Percentiles rank a stretch among this genome's conserved stretches.
phyloP scores from a whole-genome alignment of 2,329 filamentous ascomycete species.

The Graphiopsis chlorocephala region DNA sequence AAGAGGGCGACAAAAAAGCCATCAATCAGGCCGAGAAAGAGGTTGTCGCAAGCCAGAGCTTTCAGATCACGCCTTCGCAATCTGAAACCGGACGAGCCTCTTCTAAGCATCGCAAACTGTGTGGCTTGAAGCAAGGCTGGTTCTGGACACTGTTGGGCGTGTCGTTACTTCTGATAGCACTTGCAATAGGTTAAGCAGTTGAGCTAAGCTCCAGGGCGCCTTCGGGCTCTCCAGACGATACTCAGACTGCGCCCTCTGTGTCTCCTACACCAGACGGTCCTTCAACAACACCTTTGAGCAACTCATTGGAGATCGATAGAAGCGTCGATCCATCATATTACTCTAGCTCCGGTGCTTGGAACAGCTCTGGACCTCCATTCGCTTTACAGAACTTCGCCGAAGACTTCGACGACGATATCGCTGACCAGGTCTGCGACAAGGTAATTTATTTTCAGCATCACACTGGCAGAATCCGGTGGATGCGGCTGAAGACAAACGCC shows the following conservation, averaged over 20 bases:
- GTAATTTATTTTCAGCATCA: background rate
- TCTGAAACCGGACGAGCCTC: background rate
- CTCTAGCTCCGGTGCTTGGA: background rate
- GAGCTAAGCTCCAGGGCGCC: background rate
- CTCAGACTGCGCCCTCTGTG: constrained; percentile 5
- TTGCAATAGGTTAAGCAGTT: background rate
- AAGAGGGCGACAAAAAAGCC: background rate
- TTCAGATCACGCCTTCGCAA: background rate
- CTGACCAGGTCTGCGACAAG: background rate
- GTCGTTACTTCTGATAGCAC: background rate
- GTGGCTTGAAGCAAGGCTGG: background rate
- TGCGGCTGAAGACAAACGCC: background rate
- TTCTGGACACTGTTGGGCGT: background rate
- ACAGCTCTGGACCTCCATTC: background rate
- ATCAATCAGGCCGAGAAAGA: background rate
- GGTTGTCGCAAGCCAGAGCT: background rate
- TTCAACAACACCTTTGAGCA: background rate
- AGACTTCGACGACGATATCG: background rate
- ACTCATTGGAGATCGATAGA: background rate
- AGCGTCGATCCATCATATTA: background rate
- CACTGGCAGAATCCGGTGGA: background rate
- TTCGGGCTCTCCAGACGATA: background rate
- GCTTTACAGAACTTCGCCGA: background rate
- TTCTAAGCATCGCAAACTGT: background rate
- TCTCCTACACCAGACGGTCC: background rate